Percentiles rank a stretch among this genome's conserved stretches.
These are phyloP conservation scores for Vinca major DNA, from an alignment of 305 asterid species.

Conservation along the genomic window DNA sequence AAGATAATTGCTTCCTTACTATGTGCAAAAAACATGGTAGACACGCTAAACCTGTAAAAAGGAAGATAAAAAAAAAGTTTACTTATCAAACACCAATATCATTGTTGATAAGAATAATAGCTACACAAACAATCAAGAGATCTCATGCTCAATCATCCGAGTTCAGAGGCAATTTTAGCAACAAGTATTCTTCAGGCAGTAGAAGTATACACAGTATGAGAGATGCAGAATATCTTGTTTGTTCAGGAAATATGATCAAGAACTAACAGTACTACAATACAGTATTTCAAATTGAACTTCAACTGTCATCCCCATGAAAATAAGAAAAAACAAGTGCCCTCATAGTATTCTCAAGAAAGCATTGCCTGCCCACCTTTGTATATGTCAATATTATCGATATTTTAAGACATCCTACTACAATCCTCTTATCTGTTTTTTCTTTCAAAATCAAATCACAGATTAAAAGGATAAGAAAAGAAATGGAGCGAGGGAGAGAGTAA, in stretches of 20 bases:
- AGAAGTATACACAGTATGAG: neutral
- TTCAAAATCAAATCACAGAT: neutral
- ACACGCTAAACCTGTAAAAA: conserved; percentile 57
- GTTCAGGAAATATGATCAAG: neutral
- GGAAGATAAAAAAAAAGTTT: conserved; percentile 1
- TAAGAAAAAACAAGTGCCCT: neutral
- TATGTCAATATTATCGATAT: too few species aligned
- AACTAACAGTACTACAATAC: neutral
- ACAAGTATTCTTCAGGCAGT: neutral
- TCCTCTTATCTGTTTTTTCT: too few species aligned
- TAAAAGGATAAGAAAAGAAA: neutral
- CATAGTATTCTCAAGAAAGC: neutral
- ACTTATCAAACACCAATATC: conserved; percentile 9
- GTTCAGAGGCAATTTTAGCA: neutral
- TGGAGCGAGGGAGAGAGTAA: too few species aligned
- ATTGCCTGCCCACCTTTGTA: neutral
- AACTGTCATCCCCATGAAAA: neutral
- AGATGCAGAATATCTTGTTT: neutral
- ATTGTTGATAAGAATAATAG: neutral
- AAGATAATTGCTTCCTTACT: conserved; percentile 32
- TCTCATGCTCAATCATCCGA: neutral
- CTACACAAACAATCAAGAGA: neutral
- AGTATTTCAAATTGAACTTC: neutral
- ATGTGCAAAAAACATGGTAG: conserved; percentile 50
- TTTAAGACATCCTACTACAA: too few species aligned